These are phyloP conservation scores for Umbelopsis sp. DNA, from an alignment of 192 early-diverging fungal genomes.

Conservation along the genomic window DNA sequence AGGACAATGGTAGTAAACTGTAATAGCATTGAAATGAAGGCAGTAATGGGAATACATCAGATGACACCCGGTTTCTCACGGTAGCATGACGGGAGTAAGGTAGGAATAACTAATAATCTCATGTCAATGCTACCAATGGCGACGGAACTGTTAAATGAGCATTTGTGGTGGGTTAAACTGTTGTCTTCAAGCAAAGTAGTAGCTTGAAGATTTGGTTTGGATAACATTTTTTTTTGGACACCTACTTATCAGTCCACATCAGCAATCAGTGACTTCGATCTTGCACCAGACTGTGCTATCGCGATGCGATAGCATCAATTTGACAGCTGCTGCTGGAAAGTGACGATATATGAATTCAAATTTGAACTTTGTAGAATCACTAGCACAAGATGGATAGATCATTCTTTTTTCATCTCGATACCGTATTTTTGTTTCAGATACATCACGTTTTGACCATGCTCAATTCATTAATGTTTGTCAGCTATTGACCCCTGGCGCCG, in stretches of 20 bases:
- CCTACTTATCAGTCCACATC: too few relatives aligned
- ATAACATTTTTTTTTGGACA: too few relatives aligned
- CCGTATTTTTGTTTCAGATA: too few relatives aligned
- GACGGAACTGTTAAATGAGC: neutral
- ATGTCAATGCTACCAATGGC: neutral
- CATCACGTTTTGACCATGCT: too few relatives aligned
- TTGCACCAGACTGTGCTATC: neutral
- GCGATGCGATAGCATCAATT: neutral
- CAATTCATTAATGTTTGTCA: too few relatives aligned
- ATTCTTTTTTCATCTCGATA: too few relatives aligned
- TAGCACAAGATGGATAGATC: too few relatives aligned
- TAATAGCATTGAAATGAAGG: neutral
- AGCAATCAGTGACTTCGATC: conserved; percentile 16
- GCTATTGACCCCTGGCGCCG: too few relatives aligned
- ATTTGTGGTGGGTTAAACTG: neutral
- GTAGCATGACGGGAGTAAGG: neutral
- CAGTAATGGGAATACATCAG: neutral
- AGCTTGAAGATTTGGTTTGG: too few relatives aligned
- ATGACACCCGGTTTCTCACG: conserved; percentile 18
- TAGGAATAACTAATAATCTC: neutral
- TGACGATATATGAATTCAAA: too few relatives aligned
- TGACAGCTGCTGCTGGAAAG: neutral
- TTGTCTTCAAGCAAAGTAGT: too few relatives aligned
- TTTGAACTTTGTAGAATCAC: neutral
- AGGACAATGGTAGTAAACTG: neutral